Percentiles rank a stretch among this genome's conserved stretches.
phyloP scores from a whole-genome alignment of 129 eudicot species.

The Arctium minus region DNA sequence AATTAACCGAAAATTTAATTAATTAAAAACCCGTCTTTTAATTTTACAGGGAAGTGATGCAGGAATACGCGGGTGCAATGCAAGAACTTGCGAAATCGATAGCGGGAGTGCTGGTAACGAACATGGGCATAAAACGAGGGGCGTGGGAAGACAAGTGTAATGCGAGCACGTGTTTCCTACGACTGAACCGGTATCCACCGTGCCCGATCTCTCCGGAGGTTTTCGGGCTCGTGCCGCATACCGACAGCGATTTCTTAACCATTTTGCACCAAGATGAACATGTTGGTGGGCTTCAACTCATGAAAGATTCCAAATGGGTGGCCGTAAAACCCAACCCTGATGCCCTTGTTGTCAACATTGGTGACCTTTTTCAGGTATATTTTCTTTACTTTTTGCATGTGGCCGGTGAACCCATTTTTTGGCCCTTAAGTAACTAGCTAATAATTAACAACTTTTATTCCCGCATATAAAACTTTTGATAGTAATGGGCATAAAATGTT shows the following conservation, averaged over 20 bases:
- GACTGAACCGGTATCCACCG: slow-evolving; percentile 58
- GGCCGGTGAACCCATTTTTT: slow-evolving; percentile 6
- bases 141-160: slow-evolving; percentile 43
- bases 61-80: slow-evolving; percentile 61
- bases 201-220: slow-evolving; percentile 53
- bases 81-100: slow-evolving; percentile 53
- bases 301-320: slow-evolving; percentile 75
- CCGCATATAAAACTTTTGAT: slow-evolving; percentile 15
- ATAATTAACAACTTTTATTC: slow-evolving; percentile 10
- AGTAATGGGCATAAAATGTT: slow-evolving; percentile 20
- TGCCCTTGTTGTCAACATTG: slow-evolving; percentile 76
- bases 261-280: slow-evolving; percentile 69
- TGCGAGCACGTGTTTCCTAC: slow-evolving; percentile 60
- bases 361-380: slow-evolving; percentile 76
- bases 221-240: slow-evolving; percentile 67
- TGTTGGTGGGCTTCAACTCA: slow-evolving; percentile 73
- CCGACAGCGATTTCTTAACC: slow-evolving; percentile 71
- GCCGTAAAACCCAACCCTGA: slow-evolving; percentile 64
- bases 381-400: slow-evolving; percentile 28
- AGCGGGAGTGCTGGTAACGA: slow-evolving; percentile 38
- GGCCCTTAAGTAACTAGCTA: slow-evolving; percentile 1
- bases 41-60: slow-evolving; percentile 57
- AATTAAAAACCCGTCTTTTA: background rate
- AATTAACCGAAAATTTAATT: background rate
- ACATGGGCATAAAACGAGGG: slow-evolving; percentile 40